Conservation (phyloP, 2,329 filamentous ascomycete species). For the Nemania sp. region DNA sequence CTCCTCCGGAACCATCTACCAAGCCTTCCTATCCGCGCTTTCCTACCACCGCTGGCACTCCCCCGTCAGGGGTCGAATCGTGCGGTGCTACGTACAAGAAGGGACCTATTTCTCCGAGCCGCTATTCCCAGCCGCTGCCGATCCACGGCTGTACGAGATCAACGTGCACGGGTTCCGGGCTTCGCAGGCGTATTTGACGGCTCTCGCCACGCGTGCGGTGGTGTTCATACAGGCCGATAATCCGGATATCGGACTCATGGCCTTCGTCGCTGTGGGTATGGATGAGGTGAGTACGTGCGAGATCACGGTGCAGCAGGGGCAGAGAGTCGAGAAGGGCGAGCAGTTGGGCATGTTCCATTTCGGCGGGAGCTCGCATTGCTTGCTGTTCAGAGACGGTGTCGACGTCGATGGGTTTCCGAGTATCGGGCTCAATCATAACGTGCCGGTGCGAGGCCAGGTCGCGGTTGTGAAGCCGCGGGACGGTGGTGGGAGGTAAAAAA, state of each 20-base stretch:
- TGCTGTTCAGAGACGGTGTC: constrained; percentile 65
- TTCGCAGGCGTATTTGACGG: constrained; percentile 68
- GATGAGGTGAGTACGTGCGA: constrained; percentile 76
- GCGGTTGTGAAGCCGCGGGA: constrained; percentile 28
- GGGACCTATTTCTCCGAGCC: constrained; percentile 65
- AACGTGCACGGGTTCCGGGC: constrained; percentile 41
- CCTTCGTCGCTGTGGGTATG: constrained; percentile 74
- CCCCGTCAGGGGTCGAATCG: constrained; percentile 58
- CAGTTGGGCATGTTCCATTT: constrained; percentile 80
- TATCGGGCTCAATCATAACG: constrained; percentile 28
- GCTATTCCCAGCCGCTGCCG: constrained; percentile 36
- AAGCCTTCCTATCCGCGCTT: constrained; percentile 61
- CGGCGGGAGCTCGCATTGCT: constrained; percentile 71
- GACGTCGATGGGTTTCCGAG: constrained; percentile 42
- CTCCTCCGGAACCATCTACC: constrained; percentile 59
- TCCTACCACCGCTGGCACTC: constrained; percentile 66
- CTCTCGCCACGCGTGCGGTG: constrained; percentile 69
- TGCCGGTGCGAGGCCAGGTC: constrained; percentile 34
- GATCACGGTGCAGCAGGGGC: constrained; percentile 67
- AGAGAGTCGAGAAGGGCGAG: constrained; percentile 69
- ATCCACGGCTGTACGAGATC: constrained; percentile 27
- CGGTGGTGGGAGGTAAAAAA: not conserved
- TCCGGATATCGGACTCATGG: constrained; percentile 66
- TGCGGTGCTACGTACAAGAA: constrained; percentile 52
- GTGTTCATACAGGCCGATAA: constrained; percentile 74